Percentiles rank a stretch among this genome's conserved stretches.
Evolutionary conservation across 371 early-diverging fungal species (phyloP).

Genomic region (Cokeromyces recurvatus): DNA sequence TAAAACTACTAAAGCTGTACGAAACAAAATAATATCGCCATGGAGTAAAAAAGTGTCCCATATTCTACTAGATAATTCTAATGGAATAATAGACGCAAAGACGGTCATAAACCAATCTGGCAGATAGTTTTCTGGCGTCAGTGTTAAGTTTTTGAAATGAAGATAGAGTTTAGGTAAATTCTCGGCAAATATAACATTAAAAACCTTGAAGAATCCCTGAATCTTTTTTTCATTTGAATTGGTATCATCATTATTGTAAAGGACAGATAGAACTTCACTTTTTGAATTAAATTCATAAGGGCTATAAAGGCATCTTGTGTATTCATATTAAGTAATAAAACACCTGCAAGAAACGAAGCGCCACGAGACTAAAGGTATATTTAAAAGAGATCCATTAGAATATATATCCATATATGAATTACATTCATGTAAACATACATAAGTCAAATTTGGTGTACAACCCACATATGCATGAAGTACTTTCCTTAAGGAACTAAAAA

Average conservation of each 20-base stretch:
- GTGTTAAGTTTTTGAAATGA: constrained; percentile 43
- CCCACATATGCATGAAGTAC: constrained; percentile 41
- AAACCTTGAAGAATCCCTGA: constrained; percentile 44
- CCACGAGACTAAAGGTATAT: constrained; percentile 35
- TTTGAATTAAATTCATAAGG: constrained; percentile 32
- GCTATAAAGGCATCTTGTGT: constrained; percentile 30
- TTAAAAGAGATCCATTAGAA: too few relatives aligned
- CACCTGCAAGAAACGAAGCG: constrained; percentile 46
- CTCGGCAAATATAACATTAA: constrained; percentile 49
- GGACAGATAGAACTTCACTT: constrained; percentile 32
- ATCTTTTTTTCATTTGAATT: constrained; percentile 35
- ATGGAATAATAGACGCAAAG: constrained; percentile 43
- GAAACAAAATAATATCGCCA: constrained; percentile 46
- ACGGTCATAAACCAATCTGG: constrained; percentile 52
- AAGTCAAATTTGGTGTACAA: constrained; percentile 26
- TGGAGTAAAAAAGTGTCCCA: constrained; percentile 48
- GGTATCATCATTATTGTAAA: too few relatives aligned
- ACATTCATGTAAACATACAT: constrained; percentile 26
- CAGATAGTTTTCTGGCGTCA: constrained; percentile 48
- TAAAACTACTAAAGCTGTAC: constrained; percentile 40
- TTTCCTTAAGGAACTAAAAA: constrained; percentile 35
- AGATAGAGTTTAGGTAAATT: constrained; percentile 45
- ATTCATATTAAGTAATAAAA: constrained; percentile 42
- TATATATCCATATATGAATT: too few relatives aligned
- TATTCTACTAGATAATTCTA: constrained; percentile 40